Evolutionary conservation across 2,329 filamentous ascomycete species (phyloP), one percentile per base, ranked within the genome.

Genomic region (Aspergillaceae sp.): DNA sequence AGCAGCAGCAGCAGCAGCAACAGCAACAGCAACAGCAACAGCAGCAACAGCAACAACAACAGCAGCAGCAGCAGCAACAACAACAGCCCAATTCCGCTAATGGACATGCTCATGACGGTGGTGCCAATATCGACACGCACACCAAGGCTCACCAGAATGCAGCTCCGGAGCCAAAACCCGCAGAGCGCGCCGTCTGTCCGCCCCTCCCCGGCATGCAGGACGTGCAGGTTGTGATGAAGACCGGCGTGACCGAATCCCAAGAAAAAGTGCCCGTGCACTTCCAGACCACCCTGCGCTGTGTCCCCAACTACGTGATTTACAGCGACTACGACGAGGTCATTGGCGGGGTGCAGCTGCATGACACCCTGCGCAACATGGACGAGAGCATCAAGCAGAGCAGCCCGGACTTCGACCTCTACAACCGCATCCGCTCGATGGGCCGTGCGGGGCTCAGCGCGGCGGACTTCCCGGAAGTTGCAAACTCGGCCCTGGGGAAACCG

Each of bases 161-260:
- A 19, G 26, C 11, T 1, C 0, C 36, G 9, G 26, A 38, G 7
- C 4, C 36, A 19, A 10, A 38, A 26, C 11, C 11, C 26, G 36
- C 6, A 11, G 30, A 42, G 7, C 9, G 45, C 37, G 33, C 32
- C 38, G 49, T 47, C n/a, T 69, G 66, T 29, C 64, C 64, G 4
- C 51, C 61, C 3, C 49, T 69, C 3, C 61, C 68, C 7, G 71
- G 69, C 8, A 63, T 74, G 26, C 66, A 76, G 3, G 70, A 80
- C 52, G 61, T 80, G 37, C 73, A 80, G 47, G 70, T 82, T n/a
- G 64, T 80, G 7, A 66, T 82, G 42, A 75, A 76, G 51, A 82
- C 79, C 0, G 79, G 78, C 46, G 76, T 78, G 9, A 77, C 76
- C 2, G 77, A 82, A 55, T 70, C 77, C 7, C 61, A 66, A 42